Conservation (phyloP, 768 basidiomycete species). For the Chiua virens region DNA sequence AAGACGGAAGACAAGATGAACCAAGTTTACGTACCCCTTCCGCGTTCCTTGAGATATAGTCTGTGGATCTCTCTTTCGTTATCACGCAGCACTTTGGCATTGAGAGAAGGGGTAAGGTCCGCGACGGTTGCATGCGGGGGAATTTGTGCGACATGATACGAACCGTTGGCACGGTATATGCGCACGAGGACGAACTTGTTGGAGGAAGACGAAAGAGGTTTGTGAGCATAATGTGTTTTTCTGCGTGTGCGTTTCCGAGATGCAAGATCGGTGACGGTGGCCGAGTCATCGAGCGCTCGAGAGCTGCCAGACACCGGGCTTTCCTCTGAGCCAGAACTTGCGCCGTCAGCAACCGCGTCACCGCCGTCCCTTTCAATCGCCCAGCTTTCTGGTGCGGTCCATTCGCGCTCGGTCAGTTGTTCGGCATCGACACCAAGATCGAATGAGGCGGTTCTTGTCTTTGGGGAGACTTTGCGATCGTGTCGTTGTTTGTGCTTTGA, state of each 20-base stretch:
- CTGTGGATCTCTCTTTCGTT: constrained; percentile 61
- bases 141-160: constrained; percentile 70
- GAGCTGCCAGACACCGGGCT: constrained; percentile 18
- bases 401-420: constrained; percentile 37
- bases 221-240: constrained; percentile 24
- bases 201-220: constrained; percentile 11
- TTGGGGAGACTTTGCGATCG: constrained; percentile 53
- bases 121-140: constrained; percentile 65
- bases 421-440: constrained; percentile 8
- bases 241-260: constrained; percentile 25
- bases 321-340: constrained; percentile 43
- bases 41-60: constrained; percentile 73
- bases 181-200: constrained; percentile 56
- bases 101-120: constrained; percentile 61
- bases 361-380: constrained; percentile 55
- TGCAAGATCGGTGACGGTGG: constrained; percentile 7
- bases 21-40: constrained; percentile 53
- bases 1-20: neutral
- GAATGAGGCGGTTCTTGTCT: constrained; percentile 29
- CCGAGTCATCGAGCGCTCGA: constrained; percentile 15
- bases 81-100: constrained; percentile 51
- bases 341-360: constrained; percentile 35
- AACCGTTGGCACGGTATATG: constrained; percentile 72
- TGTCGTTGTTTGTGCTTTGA: constrained; percentile 25
- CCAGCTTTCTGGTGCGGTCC: constrained; percentile 81